Evolutionary conservation across 2,329 filamentous ascomycete species (phyloP).

Genomic region (Teratosphaeria destructans): DNA sequence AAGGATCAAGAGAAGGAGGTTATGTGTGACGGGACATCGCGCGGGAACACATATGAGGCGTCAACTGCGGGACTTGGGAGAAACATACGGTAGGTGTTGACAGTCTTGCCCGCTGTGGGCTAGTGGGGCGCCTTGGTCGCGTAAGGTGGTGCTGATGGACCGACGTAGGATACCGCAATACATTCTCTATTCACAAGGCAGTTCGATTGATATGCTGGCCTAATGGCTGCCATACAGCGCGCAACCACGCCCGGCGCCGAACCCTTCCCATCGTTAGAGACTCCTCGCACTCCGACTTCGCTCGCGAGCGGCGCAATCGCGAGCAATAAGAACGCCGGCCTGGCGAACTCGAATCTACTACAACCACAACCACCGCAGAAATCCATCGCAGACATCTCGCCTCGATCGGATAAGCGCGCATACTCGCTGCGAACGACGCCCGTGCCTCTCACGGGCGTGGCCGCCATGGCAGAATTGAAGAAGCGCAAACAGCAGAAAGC

Average conservation of each 20-base stretch:
- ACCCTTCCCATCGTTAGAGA: conserved; percentile 29
- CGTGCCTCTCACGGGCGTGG: conserved; percentile 34
- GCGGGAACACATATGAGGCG: neutral
- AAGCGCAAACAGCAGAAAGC: conserved; percentile 31
- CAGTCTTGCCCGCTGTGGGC: neutral
- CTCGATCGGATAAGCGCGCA: conserved; percentile 31
- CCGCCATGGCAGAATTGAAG: conserved; percentile 39
- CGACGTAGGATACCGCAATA: neutral
- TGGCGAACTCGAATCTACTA: conserved; percentile 15
- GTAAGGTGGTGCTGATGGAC: neutral
- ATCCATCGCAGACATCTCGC: conserved; percentile 21
- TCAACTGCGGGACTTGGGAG: neutral
- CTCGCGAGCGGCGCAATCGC: conserved; percentile 18
- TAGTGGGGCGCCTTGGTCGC: neutral
- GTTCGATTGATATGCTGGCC: conserved; percentile 12
- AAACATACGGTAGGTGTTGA: neutral
- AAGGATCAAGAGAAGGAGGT: neutral
- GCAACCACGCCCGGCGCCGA: conserved; percentile 33
- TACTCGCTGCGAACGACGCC: conserved; percentile 26
- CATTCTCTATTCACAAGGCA: neutral
- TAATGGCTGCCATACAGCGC: conserved; percentile 36
- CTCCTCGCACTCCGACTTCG: conserved; percentile 31
- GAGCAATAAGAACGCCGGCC: conserved; percentile 9
- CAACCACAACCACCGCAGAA: conserved; percentile 15
- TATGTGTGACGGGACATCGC: neutral